Percentiles rank a stretch among this genome's conserved stretches.
Evolutionary conservation across 179 eudicot genomes (phyloP).

Genomic region (Camellia oleifera): DNA sequence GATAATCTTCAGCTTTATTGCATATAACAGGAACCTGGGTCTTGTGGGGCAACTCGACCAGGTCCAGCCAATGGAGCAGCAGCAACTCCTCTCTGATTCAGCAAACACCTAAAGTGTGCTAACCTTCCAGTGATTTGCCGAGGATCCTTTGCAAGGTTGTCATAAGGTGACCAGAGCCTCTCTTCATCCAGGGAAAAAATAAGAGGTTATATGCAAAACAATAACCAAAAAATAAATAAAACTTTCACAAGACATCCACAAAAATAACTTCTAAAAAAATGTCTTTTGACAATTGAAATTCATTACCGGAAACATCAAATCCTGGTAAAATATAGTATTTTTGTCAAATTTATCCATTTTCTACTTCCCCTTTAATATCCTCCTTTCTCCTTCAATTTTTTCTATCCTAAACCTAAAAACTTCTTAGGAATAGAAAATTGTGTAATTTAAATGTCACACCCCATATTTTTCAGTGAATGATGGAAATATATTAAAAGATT

Average conservation of each 20-base stretch:
- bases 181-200: slow-evolving; percentile 33
- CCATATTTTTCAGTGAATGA: not conserved
- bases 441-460: not conserved
- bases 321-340: too few species aligned
- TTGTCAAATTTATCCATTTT: too few species aligned
- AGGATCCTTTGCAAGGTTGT: slow-evolving; percentile 63
- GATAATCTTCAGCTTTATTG: slow-evolving; percentile 22
- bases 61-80: slow-evolving; percentile 70
- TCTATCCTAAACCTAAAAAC: too few species aligned
- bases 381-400: too few species aligned
- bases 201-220: not conserved
- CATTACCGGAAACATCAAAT: too few species aligned
- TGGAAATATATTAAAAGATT: not conserved
- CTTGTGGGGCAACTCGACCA: slow-evolving; percentile 62
- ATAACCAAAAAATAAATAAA: not conserved
- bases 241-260: not conserved
- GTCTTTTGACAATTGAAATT: too few species aligned
- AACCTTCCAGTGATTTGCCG: slow-evolving; percentile 49
- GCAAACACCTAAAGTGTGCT: slow-evolving; percentile 72
- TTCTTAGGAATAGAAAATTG: not conserved
- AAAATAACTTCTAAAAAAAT: not conserved
- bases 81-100: slow-evolving; percentile 90
- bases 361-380: too few species aligned
- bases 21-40: slow-evolving; percentile 71
- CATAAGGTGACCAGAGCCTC: slow-evolving; percentile 75